Conservation (phyloP, 257 asterid genomes). For the Sherardia arvensis region DNA sequence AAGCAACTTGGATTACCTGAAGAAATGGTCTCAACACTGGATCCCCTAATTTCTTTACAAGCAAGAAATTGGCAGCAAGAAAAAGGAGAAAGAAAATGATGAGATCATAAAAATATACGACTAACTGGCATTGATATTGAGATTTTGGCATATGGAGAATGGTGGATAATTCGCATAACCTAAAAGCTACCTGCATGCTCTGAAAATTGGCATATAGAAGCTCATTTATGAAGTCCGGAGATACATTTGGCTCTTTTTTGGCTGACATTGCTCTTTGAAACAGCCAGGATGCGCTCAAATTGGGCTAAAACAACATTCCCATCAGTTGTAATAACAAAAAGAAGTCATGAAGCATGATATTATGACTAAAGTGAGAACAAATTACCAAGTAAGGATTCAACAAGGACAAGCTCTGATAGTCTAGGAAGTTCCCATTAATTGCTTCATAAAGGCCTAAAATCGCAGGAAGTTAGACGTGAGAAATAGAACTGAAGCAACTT, state of each 20-base stretch:
- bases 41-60: conserved; percentile 70
- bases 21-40: conserved; percentile 96
- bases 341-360: background rate
- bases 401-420: conserved; percentile 61
- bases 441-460: conserved; percentile 78
- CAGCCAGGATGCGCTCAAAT: conserved; percentile 88
- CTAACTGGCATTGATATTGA: background rate
- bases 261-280: conserved; percentile 99
- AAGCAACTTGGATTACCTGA: conserved; percentile 41
- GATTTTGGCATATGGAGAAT: background rate
- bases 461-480: conserved; percentile 14
- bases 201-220: conserved; percentile 72
- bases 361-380: background rate
- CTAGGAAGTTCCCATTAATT: conserved; percentile 49
- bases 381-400: conserved; percentile 84
- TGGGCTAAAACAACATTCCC: conserved; percentile 49
- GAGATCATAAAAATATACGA: background rate
- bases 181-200: conserved; percentile 71
- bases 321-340: conserved; percentile 6
- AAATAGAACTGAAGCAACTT: background rate
- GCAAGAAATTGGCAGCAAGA: conserved; percentile 1
- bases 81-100: background rate
- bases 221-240: conserved; percentile 70
- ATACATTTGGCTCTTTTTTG: conserved; percentile 51
- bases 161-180: background rate